Evolutionary conservation across 2,329 filamentous ascomycete species (phyloP).

Genomic region (Ophiocordyceps robertsii): DNA sequence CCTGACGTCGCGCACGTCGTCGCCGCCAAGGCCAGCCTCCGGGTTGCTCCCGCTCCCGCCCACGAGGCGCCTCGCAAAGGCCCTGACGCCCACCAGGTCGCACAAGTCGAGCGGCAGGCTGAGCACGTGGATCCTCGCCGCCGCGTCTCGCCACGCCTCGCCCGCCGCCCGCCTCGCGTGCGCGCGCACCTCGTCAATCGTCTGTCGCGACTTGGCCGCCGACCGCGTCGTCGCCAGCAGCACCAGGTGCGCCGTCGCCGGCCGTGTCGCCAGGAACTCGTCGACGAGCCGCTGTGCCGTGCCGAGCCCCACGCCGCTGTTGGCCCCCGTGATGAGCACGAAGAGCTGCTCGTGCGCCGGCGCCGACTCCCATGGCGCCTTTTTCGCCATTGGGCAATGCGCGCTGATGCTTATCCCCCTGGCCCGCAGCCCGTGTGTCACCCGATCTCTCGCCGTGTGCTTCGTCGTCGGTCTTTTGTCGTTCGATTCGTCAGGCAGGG

Average conservation of each 20-base stretch:
- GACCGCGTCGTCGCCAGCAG: slow-evolving; percentile 77
- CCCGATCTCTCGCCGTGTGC: neutral
- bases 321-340: slow-evolving; percentile 72
- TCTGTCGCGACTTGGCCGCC: slow-evolving; percentile 58
- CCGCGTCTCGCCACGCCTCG: slow-evolving; percentile 23
- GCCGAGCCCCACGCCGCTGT: slow-evolving; percentile 78
- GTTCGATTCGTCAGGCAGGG: no score
- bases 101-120: slow-evolving; percentile 48
- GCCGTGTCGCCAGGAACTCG: slow-evolving; percentile 64
- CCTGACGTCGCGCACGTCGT: slow-evolving; percentile 25
- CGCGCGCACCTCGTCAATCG: slow-evolving; percentile 47
- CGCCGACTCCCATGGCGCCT: slow-evolving; percentile 22
- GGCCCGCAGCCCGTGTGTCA: neutral
- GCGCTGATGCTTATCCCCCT: no score
- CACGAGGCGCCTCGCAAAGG: slow-evolving; percentile 32
- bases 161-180: slow-evolving; percentile 37
- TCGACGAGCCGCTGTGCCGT: slow-evolving; percentile 78
- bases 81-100: slow-evolving; percentile 36
- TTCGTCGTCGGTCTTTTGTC: neutral
- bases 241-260: slow-evolving; percentile 55
- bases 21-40: slow-evolving; percentile 20
- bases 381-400: neutral
- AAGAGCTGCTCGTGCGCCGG: slow-evolving; percentile 34
- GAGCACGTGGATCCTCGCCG: slow-evolving; percentile 42
- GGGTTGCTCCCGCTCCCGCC: slow-evolving; percentile 31